Base-by-base conservation (phyloP, 768 basidiomycete genomes). In the Tylopilus cervinicoccineus region DNA sequence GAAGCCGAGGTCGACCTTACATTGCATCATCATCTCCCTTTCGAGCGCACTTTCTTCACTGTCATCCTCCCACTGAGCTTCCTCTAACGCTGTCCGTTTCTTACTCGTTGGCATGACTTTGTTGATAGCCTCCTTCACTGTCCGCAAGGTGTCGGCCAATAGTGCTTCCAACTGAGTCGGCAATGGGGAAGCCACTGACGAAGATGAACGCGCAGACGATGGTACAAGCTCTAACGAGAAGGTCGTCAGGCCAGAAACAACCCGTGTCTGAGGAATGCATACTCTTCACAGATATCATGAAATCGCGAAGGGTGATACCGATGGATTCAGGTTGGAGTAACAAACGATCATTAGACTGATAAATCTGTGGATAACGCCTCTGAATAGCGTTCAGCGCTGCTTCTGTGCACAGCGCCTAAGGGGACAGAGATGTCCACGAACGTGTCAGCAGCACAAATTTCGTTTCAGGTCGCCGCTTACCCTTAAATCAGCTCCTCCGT, bases 271-370 rank as follows among this genome's bases (percentile, higher is more conserved):
- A 51, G 45, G n/a, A 29, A 19, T 10, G 24, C 84, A 44, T 59
- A 96, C 95, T 95, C 69, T 96, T 93, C 48, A 96, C 82, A 2
- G 95, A 91, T 59, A 95, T 87, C 92, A 97, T 92, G 63, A 99
- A 99, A 65, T 99, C 96, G 33, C 90, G 76, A 42, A 96, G 74
- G 28, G 85, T 80, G 16, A 97, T 82, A 27, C 76, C 75, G 53
- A 98, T 96, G 2, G 84, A 83, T 59, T 90, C 87, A 7, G 94
- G 88, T 54, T 90, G 80, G 46, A 98, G 74, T 41, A 93, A 62
- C 2, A 97, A 71, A 10, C 96, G 76, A 52, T 98, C 93, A 27
- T 76, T 81, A 5, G 90, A 87, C 69, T 90, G 87, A 75, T 99
- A 99, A 38, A 98, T 93, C 65, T 99, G 96, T 0, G 96, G 96